Evolutionary conservation across 768 basidiomycete species (phyloP).

Genomic region (Pleurotus tuoliensis): DNA sequence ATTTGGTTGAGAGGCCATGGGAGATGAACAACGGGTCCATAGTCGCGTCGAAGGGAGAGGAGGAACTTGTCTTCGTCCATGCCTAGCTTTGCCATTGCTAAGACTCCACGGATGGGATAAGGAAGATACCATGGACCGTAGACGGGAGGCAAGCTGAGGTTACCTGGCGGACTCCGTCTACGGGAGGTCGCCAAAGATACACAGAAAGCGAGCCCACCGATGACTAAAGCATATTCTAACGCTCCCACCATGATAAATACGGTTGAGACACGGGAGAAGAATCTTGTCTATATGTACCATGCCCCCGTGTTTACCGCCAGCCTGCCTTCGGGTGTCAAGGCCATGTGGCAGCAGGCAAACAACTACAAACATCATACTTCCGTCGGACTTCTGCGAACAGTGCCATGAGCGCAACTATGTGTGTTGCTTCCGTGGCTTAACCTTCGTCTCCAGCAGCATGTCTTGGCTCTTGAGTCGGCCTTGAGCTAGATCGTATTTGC

Average conservation of each 20-base stretch:
- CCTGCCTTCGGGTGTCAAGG: too few species aligned
- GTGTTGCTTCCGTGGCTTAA: too few species aligned
- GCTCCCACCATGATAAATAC: not conserved
- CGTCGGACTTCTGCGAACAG: too few species aligned
- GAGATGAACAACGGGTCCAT: not conserved
- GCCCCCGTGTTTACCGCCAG: too few species aligned
- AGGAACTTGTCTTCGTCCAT: constrained; percentile 5
- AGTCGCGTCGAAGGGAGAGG: not conserved
- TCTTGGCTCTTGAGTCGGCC: too few species aligned
- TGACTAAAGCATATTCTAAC: not conserved
- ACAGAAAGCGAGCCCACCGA: not conserved
- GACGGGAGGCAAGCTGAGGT: not conserved
- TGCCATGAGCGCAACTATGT: too few species aligned
- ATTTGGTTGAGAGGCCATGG: constrained; percentile 7
- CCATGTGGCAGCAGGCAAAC: too few species aligned
- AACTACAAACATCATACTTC: too few species aligned
- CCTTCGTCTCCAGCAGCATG: too few species aligned
- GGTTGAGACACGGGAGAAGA: too few species aligned
- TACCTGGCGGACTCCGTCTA: not conserved
- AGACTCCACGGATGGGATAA: not conserved
- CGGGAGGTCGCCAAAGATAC: not conserved
- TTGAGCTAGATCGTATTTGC: too few species aligned
- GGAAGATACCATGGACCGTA: constrained; percentile 10
- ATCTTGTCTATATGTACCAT: too few species aligned
- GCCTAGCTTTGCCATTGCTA: constrained; percentile 4